phyloP scores from a whole-genome alignment of 1,139 yeast species.

The Yamadazyma dushanensis region DNA sequence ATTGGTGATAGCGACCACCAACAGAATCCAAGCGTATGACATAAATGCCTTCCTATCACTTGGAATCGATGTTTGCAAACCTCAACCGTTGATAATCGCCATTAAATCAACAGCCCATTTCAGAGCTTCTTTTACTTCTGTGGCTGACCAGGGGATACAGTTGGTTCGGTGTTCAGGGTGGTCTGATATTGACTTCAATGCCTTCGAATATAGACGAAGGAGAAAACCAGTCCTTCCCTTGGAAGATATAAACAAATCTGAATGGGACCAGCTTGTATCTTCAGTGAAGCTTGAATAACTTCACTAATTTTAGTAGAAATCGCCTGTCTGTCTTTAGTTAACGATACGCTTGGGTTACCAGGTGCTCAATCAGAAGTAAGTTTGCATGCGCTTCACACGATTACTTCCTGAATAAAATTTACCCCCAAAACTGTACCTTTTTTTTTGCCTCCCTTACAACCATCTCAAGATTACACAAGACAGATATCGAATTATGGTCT shows the following conservation, averaged over 20 bases:
- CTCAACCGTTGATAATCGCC: slow-evolving; percentile 3
- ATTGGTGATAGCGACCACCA: slow-evolving; percentile 7
- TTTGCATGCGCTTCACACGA: too few species aligned
- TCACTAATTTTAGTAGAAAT: too few species aligned
- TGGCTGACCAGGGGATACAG: slow-evolving; percentile 11
- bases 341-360: too few species aligned
- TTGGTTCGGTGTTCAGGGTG: slow-evolving; percentile 8
- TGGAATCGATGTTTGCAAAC: slow-evolving; percentile 9
- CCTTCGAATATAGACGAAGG: slow-evolving; percentile 1
- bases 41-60: slow-evolving; percentile 10
- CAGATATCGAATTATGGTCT: too few species aligned
- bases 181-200: slow-evolving; percentile 4
- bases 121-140: slow-evolving; percentile 9
- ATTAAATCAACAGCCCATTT: slow-evolving; percentile 12
- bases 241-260: slow-evolving; percentile 9
- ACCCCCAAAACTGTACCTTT: too few species aligned
- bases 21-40: slow-evolving; percentile 13
- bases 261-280: too few species aligned
- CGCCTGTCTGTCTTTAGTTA: too few species aligned
- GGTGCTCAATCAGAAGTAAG: too few species aligned
- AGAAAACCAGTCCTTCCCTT: slow-evolving; percentile 5
- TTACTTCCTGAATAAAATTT: too few species aligned
- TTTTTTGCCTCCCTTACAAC: too few species aligned
- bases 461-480: too few species aligned
- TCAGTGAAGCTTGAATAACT: too few species aligned